A percentile compares a stretch with the other conserved stretches of the same genome.
phyloP scores from a whole-genome alignment of 1,284 basidiomycete genomes.

The Ustilago loliicola region DNA sequence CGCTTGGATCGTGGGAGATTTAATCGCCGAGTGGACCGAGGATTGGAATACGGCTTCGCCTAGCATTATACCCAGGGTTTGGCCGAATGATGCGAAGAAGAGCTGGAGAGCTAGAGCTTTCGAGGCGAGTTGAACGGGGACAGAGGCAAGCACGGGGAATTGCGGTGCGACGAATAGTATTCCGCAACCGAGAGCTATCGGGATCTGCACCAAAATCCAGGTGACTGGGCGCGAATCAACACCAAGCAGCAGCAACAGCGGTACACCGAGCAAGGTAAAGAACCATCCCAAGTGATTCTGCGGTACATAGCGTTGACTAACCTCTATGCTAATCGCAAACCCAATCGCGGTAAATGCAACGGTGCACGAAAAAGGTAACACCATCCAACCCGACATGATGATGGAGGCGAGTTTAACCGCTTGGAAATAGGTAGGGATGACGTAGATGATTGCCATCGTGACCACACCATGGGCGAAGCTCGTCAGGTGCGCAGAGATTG shows the following conservation, averaged over 20 bases:
- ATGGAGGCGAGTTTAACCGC: conserved; percentile 29
- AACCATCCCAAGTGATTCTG: conserved; percentile 51
- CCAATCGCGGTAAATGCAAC: conserved; percentile 40
- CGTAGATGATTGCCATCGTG: conserved; percentile 52
- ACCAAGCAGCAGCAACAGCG: conserved; percentile 28
- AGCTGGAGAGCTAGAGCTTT: conserved; percentile 35
- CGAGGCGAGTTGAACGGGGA: conserved; percentile 27
- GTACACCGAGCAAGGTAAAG: conserved; percentile 43
- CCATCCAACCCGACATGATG: conserved; percentile 49
- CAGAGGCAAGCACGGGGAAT: conserved; percentile 41
- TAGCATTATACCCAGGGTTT: conserved; percentile 52
- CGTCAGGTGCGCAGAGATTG: conserved; percentile 28
- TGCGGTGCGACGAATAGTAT: conserved; percentile 50
- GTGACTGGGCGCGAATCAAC: conserved; percentile 15
- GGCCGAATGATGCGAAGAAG: conserved; percentile 44
- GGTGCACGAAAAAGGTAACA: conserved; percentile 41
- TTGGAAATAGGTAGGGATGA: conserved; percentile 49
- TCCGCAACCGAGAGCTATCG: conserved; percentile 40
- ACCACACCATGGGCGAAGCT: conserved; percentile 38
- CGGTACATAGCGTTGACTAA: conserved; percentile 29
- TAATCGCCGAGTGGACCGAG: conserved; percentile 33
- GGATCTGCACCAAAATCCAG: conserved; percentile 42
- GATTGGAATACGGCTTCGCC: conserved; percentile 50
- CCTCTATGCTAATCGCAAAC: conserved; percentile 40
- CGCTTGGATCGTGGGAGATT: conserved; percentile 16